Conservation (phyloP, 2,329 filamentous ascomycete genomes). For the Fusarium sublunatum region DNA sequence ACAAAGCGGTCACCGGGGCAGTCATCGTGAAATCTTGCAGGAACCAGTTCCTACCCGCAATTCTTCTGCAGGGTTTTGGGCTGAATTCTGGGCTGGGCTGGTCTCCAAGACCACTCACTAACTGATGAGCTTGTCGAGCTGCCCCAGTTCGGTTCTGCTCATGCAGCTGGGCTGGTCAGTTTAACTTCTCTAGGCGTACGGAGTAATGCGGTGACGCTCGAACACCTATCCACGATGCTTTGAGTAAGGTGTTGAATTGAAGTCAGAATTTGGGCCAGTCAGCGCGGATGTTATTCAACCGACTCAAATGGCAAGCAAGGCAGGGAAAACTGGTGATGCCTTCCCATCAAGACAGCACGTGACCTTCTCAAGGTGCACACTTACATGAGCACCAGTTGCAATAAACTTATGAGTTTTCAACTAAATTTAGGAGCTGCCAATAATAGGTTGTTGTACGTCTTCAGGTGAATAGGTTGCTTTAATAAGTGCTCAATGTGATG, state of each 20-base stretch:
- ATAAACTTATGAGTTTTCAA: too few species aligned
- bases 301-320: not conserved
- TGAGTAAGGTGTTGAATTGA: not conserved
- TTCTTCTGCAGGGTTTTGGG: conserved; percentile 10
- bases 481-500: too few species aligned
- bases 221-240: conserved; percentile 8
- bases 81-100: conserved; percentile 15
- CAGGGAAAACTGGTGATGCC: not conserved
- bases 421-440: too few species aligned
- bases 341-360: not conserved
- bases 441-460: not conserved
- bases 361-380: not conserved
- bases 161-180: conserved; percentile 12
- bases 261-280: not conserved
- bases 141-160: conserved; percentile 12
- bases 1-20: not conserved
- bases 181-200: conserved; percentile 7
- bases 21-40: conserved; percentile 16
- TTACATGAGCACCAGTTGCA: too few species aligned
- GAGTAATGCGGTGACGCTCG: conserved; percentile 22
- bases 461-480: not conserved
- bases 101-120: conserved; percentile 9
- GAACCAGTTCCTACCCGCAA: not conserved
- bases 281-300: not conserved
- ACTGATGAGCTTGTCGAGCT: conserved; percentile 4